phyloP scores from a whole-genome alignment of 2,329 filamentous ascomycete species.

The Fusarium pseudonygamai region DNA sequence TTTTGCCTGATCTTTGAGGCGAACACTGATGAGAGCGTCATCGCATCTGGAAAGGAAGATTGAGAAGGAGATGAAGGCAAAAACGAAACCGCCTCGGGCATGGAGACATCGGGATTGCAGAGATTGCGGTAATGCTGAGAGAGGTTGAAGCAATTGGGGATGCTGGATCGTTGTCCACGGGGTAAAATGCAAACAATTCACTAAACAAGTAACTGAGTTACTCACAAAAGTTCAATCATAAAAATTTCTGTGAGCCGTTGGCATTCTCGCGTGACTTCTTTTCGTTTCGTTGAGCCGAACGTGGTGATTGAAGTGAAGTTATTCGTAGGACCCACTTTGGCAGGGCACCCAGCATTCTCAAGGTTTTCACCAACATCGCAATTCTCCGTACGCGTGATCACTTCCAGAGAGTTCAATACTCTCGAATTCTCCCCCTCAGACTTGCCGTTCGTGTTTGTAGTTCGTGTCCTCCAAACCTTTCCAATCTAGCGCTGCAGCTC shows the following conservation, averaged over 20 bases:
- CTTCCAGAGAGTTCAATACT: background rate
- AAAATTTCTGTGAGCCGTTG: accelerated
- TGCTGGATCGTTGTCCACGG: too few species aligned
- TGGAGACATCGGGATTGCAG: too few species aligned
- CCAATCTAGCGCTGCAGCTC: background rate
- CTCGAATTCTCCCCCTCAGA: accelerated
- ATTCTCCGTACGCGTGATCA: too few species aligned
- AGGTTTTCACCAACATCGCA: background rate
- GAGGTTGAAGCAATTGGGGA: background rate
- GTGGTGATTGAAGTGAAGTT: background rate
- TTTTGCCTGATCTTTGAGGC: background rate
- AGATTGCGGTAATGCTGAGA: background rate
- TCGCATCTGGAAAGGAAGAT: background rate
- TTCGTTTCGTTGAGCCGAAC: background rate
- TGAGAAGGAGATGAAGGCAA: background rate
- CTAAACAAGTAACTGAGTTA: background rate
- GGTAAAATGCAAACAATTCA: background rate
- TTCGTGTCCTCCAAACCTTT: background rate
- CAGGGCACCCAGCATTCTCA: background rate
- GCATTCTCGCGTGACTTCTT: background rate
- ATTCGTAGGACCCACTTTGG: background rate
- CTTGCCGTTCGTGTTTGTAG: background rate
- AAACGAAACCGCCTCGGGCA: background rate
- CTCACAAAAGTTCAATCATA: too few species aligned
- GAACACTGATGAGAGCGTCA: background rate